Conservation (phyloP, 176 grass and related monocot genomes). For the Pontederia paniculata region DNA sequence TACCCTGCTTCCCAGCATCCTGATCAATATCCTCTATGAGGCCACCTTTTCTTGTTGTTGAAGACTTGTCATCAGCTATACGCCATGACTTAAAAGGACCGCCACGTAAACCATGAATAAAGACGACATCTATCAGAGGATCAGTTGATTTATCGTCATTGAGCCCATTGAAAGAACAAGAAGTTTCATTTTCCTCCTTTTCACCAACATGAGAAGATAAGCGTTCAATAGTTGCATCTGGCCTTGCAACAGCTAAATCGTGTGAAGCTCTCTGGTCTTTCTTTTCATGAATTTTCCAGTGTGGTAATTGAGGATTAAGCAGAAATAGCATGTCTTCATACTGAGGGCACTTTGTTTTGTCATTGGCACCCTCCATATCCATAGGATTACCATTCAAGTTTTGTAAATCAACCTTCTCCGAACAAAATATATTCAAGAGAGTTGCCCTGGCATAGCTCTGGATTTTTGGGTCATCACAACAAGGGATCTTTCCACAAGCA, state of each 20-base stretch:
- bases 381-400: conserved; percentile 26
- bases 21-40: conserved; percentile 87
- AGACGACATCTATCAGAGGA: conserved; percentile 69
- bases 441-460: conserved; percentile 75
- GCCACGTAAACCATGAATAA: conserved; percentile 87
- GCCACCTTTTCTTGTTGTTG: conserved; percentile 80
- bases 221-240: neutral
- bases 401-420: conserved; percentile 26
- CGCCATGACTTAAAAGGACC: conserved; percentile 96
- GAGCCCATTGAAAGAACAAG: conserved; percentile 16
- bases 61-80: conserved; percentile 96
- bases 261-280: conserved; percentile 27
- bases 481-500: conserved; percentile 49
- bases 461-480: conserved; percentile 68
- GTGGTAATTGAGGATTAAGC: conserved; percentile 67
- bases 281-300: conserved; percentile 44
- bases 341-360: conserved; percentile 50
- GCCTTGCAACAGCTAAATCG: conserved; percentile 2
- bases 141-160: conserved; percentile 8
- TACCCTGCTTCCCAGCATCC: conserved; percentile 90
- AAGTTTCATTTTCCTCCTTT: conserved; percentile 14
- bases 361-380: conserved; percentile 29
- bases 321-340: conserved; percentile 87
- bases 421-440: conserved; percentile 56
- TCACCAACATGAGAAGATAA: conserved; percentile 25